Evolutionary conservation across 495 filamentous ascomycete genomes (phyloP), one percentile per base, ranked within the genome.

Genomic region (Aspergillus nidulans): DNA sequence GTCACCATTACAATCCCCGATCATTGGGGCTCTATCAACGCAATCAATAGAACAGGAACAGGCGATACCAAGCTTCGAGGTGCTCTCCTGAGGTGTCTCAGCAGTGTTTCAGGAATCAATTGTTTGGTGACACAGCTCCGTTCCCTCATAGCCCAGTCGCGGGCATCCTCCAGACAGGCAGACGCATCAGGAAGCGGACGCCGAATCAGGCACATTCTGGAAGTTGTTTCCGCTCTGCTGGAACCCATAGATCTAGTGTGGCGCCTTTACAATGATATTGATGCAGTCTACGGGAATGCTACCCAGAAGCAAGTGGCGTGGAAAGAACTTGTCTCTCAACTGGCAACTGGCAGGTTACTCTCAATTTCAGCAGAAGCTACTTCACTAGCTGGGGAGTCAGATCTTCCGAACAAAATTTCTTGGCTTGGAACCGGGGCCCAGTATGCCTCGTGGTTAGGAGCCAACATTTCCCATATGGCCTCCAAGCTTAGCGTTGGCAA

Each of bases 371-470:
- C 91, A 12, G 89, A 97, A 69, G 90, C 88, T n/a, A 78, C 85
- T 21, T 76, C 81, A 41, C 62, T 85, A 41, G 56, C 75, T 39
- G 71, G 73, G 56, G 55, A 69, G 2, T 56, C 63, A 23, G 55
- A 66, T 40, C 26, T 63, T 43, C 20, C 50, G 52, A 64, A 53
- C 39, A 67, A 48, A 32, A 57, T 55, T 30, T 73, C 57, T 1
- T 97, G 91, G 92, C 60, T 90, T 23, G 80, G 85, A 6, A 79
- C 86, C 64, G 83, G 85, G 0, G 69, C 68, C 40, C 58, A 77
- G 9, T 97, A 87, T 73, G 74, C 80, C 8, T 60, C 68, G 4
- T 97, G 95, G 94, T 68, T 97, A 12, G 91, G 86, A n/a, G 52
- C 39, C n/a, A 89, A 85, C 60, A 75, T 92, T 38, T 75, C 76